These are phyloP conservation scores for Santalum album DNA, from an alignment of 164 flowering plant genomes.

Conservation along the genomic window DNA sequence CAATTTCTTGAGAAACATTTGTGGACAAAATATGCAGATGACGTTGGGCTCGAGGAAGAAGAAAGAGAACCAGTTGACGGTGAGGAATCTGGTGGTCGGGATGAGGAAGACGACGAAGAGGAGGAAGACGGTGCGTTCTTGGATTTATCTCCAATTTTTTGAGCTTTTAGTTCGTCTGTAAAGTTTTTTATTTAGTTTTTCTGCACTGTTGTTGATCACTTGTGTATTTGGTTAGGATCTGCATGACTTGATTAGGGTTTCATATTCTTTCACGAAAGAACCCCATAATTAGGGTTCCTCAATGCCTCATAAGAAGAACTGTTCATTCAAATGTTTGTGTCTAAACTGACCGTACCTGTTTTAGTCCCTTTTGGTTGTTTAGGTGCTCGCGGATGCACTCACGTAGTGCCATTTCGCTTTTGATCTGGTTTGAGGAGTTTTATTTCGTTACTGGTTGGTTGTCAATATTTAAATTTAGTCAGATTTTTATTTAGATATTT, in stretches of 20 bases:
- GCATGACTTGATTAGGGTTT: constrained; percentile 3
- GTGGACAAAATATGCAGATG: constrained; percentile 30
- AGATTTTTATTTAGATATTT: background rate
- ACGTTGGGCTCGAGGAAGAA: constrained; percentile 39
- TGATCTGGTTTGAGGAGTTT: too few species aligned
- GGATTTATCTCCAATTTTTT: background rate
- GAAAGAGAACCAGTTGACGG: constrained; percentile 33
- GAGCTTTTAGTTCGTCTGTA: background rate
- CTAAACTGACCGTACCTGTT: too few species aligned
- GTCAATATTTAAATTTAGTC: background rate
- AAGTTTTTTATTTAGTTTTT: background rate
- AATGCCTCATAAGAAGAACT: too few species aligned
- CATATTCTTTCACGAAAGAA: background rate
- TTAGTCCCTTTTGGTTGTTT: background rate
- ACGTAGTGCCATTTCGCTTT: too few species aligned
- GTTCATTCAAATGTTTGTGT: too few species aligned
- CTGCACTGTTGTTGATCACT: background rate
- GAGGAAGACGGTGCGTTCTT: constrained; percentile 36
- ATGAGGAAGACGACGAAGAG: constrained; percentile 43
- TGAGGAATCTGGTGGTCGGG: constrained; percentile 21
- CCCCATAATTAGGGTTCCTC: too few species aligned
- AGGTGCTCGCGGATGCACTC: background rate
- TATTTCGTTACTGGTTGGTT: background rate
- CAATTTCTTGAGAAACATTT: background rate
- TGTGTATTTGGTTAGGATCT: background rate